phyloP scores from a whole-genome alignment of 2,329 filamentous ascomycete species.

The Microdochium nivale region DNA sequence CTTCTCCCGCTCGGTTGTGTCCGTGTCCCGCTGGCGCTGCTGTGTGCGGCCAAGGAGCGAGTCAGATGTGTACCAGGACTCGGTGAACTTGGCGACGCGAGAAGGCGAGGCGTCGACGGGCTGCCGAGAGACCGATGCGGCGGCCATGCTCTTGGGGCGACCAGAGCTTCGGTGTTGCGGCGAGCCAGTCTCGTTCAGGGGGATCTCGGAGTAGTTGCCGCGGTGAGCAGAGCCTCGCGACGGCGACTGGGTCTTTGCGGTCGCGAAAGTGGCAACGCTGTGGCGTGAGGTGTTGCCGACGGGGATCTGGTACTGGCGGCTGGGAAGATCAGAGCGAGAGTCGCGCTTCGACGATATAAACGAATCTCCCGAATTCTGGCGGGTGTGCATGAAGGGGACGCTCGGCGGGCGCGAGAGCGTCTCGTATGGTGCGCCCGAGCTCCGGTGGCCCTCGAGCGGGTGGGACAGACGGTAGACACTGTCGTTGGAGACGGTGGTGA shows the following conservation, averaged over 20 bases:
- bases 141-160: conserved; percentile 9
- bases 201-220: conserved; percentile 41
- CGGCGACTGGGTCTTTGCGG: conserved; percentile 35
- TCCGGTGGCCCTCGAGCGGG: conserved; percentile 29
- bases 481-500: conserved; percentile 34
- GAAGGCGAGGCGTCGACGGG: conserved; percentile 21
- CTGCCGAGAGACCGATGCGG: conserved; percentile 8
- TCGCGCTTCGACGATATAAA: conserved; percentile 40
- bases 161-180: conserved; percentile 13
- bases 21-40: conserved; percentile 36
- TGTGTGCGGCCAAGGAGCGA: conserved; percentile 46
- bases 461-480: conserved; percentile 54
- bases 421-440: conserved; percentile 35
- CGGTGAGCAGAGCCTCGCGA: conserved; percentile 21
- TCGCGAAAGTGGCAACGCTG: conserved; percentile 28
- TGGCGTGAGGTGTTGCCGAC: conserved; percentile 33
- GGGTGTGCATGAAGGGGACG: conserved; percentile 75
- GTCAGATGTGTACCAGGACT: conserved; percentile 46
- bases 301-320: conserved; percentile 44
- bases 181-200: conserved; percentile 30
- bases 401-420: conserved; percentile 39
- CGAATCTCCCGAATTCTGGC: conserved; percentile 53
- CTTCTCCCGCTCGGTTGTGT: conserved; percentile 18
- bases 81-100: conserved; percentile 39
- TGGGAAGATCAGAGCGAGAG: conserved; percentile 45